A percentile compares a stretch with the other conserved stretches of the same genome.
Evolutionary conservation across 2,329 filamentous ascomycete genomes (phyloP).

Genomic region (Albifimbria verrucaria): DNA sequence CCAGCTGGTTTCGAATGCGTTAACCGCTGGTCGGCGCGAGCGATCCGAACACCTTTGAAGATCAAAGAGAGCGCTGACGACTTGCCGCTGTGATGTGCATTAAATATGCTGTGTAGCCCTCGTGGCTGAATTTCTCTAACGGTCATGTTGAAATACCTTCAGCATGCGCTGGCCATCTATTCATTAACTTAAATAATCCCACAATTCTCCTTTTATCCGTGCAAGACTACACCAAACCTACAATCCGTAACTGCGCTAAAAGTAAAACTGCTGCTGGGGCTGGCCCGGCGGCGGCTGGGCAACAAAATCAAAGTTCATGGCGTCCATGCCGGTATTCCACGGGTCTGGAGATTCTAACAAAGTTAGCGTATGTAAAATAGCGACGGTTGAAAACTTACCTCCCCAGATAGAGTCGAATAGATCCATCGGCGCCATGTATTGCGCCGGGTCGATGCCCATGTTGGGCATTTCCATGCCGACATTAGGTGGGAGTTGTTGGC

Average conservation of each 20-base stretch:
- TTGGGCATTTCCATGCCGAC: conserved; percentile 41
- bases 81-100: no score
- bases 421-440: conserved; percentile 65
- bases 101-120: no score
- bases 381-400: conserved; percentile 42
- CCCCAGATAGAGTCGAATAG: conserved; percentile 67
- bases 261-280: conserved; percentile 56
- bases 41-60: conserved; percentile 42
- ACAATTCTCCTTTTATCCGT: no score
- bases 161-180: no score
- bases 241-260: no score
- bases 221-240: no score
- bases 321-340: conserved; percentile 53
- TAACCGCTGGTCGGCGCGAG: conserved; percentile 36
- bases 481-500: conserved; percentile 32
- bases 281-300: conserved; percentile 58
- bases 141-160: no score
- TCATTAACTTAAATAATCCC: no score
- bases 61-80: conserved; percentile 53
- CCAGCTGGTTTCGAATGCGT: conserved; percentile 25
- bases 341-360: conserved; percentile 55
- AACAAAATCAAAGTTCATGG: conserved; percentile 59
- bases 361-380: conserved; percentile 9
- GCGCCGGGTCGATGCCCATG: conserved; percentile 53
- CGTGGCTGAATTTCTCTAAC: no score